Percentiles rank a stretch among this genome's conserved stretches.
phyloP scores from a whole-genome alignment of 176 grass and related monocot genomes.

The Melocanna baccifera region DNA sequence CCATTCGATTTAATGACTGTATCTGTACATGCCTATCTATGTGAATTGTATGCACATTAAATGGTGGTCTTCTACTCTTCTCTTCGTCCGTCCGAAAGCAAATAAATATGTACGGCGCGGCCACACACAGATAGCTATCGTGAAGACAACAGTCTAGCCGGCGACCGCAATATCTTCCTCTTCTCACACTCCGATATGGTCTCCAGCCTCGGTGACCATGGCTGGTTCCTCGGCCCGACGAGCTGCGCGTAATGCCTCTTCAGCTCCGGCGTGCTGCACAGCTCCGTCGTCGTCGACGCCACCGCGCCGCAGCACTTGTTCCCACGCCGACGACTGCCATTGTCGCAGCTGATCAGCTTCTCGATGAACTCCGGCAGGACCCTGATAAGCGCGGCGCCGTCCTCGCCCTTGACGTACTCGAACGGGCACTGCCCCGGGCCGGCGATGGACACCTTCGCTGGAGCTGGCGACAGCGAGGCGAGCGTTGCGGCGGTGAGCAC shows the following conservation, averaged over 20 bases:
- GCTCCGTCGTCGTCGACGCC: neutral
- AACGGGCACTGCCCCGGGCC: constrained; percentile 49
- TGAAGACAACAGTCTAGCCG: constrained; percentile 29
- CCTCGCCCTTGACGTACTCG: constrained; percentile 65
- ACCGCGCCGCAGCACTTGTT: neutral
- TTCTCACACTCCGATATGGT: constrained; percentile 57
- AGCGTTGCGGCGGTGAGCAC: constrained; percentile 71
- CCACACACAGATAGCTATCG: neutral
- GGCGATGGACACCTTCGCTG: constrained; percentile 17
- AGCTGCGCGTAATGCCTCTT: constrained; percentile 78
- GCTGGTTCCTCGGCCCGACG: constrained; percentile 25
- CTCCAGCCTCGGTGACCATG: constrained; percentile 70
- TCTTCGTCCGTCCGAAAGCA: neutral
- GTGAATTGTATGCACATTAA: neutral
- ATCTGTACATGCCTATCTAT: neutral
- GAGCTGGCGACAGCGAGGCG: constrained; percentile 44
- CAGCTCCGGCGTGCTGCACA: constrained; percentile 81
- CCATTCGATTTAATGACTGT: neutral
- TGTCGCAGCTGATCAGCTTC: constrained; percentile 51
- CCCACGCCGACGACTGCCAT: neutral
- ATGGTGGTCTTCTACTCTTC: neutral
- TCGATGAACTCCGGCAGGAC: constrained; percentile 72
- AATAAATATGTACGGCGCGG: neutral
- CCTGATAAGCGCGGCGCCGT: constrained; percentile 49
- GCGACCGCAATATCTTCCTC: constrained; percentile 8